Base-by-base conservation (phyloP, 352 stramenopile species). In the Globisporangium nunn region DNA sequence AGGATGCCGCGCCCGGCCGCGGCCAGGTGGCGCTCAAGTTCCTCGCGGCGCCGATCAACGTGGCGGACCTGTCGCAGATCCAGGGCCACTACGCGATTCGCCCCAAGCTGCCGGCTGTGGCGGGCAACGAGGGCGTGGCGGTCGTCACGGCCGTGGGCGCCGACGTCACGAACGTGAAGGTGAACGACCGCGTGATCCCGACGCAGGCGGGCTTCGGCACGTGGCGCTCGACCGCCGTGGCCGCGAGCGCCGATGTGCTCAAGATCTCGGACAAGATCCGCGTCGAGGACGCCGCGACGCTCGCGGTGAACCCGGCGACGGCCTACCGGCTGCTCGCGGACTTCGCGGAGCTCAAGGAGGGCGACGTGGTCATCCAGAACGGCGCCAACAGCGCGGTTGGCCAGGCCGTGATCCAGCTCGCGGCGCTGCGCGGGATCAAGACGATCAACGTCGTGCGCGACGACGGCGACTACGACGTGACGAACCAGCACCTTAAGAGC, bases 341-440 rank as follows among this genome's bases (percentile, higher is more conserved):
- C 72, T 96, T 96, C 65, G 69, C 70, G 40, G 67, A 67, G 55
- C 78, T 97, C 50, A 66, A 71, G 54, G 70, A 71, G 61, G 87
- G 88, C 54, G 88, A 97, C 65, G 78, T 90, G 31, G 55, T 97
- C 48, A 96, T 96, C 63, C 88, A 97, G 71, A 97, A 96, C 70
- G 88, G 74, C 39, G 87, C 88, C 31, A 95, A 94, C 71, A 92
- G 78, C 59, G 69, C 85, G 12, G 87, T 96, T 28, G 88, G 88
- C 54, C 71, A 93, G 66, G 84, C 88, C 2, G 83, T 96, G 41
- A 87, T 96, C 59, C 88, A 97, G 66, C 67, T 96, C 60, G 85
- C 86, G n/a, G 75, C 74, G 44, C 67, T 91, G 54, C 85, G 86
- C 47, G 86, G 86, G 58, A 85, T 97, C 54, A 85, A 94, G 71